Base-by-base conservation (phyloP, 1,284 basidiomycete genomes). In the Melampsora americana region DNA sequence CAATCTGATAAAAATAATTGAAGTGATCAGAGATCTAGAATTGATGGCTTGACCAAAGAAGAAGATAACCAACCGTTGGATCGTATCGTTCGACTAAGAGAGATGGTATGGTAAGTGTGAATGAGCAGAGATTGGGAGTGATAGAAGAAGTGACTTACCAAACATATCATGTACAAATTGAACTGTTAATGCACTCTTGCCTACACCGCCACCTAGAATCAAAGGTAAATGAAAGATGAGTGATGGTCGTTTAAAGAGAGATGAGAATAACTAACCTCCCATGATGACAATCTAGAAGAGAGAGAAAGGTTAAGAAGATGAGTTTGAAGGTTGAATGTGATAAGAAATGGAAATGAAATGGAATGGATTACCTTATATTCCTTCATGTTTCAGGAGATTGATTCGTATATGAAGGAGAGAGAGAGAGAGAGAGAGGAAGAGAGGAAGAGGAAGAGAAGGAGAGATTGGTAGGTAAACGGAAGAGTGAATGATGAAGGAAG, bases 151-250 rank as follows among this genome's bases (percentile, higher is more conserved):
- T 32, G 18, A 89, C 90, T 90, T 89, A 56, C 90, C 85, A 82
- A 92, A 93, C 71, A 87, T 85, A 80, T 90, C 87, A 79, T 87
- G 87, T 66, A 91, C 87, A 82, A 90, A 92, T 75, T 91, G 87
- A 74, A 91, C 89, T 82, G 85, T 84, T 62, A 86, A 85, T 23
- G 91, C 90, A 42, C 90, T 91, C 84, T 93, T 93, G 71, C 92
- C 91, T 75, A 93, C 91, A 42, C 82, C 81, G 23, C 81, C 81
- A 18, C 79, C 81, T 79, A 35, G 69, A 75, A 71, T 39, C 59
- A n/a, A 35, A 39, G 28, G 26, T 50, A 42, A 2, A 50, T 69
- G 35, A 62, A 35, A 39, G 44, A 60, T 4, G 26, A 59, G 46
- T 16, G 65, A 18, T 44, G 46, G 9, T 28, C 6, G 32, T 12